phyloP scores from a whole-genome alignment of 176 grass and related monocot species.

The Carex littledalei region DNA sequence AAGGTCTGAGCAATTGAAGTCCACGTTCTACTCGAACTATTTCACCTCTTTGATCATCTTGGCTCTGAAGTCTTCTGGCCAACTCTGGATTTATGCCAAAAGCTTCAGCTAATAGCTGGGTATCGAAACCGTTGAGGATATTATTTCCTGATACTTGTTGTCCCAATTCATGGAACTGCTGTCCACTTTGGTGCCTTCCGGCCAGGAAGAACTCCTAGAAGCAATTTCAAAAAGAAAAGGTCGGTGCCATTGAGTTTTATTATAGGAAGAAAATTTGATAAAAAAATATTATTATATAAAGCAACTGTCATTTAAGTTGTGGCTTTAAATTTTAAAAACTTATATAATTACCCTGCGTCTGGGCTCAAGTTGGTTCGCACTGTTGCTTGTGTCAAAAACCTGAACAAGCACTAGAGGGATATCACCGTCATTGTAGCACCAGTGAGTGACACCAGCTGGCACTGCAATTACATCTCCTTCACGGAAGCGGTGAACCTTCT shows the following conservation, averaged over 20 bases:
- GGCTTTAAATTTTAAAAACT: background rate
- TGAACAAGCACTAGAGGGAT: conserved; percentile 20
- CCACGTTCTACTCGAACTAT: conserved; percentile 30
- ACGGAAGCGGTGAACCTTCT: conserved; percentile 28
- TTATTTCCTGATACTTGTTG: conserved; percentile 1
- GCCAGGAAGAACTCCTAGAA: conserved; percentile 39
- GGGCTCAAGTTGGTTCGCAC: conserved; percentile 31
- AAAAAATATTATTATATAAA: background rate
- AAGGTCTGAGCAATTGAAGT: conserved; percentile 22
- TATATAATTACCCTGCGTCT: conserved; percentile 20
- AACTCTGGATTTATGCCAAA: conserved; percentile 24
- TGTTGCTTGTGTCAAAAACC: conserved; percentile 26
- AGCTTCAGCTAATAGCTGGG: conserved; percentile 31
- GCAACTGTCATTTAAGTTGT: background rate
- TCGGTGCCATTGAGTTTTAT: background rate
- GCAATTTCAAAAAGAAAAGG: background rate
- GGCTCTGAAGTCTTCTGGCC: conserved; percentile 24
- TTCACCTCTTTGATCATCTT: conserved; percentile 26
- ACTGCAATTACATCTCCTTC: conserved; percentile 31
- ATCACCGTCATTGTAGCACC: conserved; percentile 39
- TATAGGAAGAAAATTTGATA: background rate
- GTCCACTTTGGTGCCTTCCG: conserved; percentile 10
- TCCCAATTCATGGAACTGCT: conserved; percentile 1
- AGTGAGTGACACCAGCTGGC: conserved; percentile 28
- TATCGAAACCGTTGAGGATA: conserved; percentile 33